A percentile compares a stretch with the other conserved stretches of the same genome.
Conservation (phyloP, 768 basidiomycete genomes). For the Trametes punicea region DNA sequence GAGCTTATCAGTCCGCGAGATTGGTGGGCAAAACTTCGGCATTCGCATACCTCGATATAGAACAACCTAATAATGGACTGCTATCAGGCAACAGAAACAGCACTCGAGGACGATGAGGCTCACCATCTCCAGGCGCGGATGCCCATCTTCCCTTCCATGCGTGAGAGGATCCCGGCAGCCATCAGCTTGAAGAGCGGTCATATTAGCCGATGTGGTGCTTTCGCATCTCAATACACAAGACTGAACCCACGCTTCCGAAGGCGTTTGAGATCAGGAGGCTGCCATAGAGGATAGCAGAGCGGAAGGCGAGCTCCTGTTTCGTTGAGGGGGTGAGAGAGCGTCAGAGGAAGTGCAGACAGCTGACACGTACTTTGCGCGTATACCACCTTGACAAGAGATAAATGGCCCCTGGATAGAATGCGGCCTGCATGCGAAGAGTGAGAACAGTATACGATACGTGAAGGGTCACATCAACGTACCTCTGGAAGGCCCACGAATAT, state of each 20-base stretch:
- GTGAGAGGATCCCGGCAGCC: constrained; percentile 69
- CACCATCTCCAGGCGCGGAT: constrained; percentile 72
- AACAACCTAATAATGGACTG: constrained; percentile 48
- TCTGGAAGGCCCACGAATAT: constrained; percentile 65
- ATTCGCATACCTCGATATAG: constrained; percentile 53
- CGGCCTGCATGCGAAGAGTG: constrained; percentile 46
- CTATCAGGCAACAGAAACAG: not conserved
- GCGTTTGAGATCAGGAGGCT: constrained; percentile 64
- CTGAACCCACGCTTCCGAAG: constrained; percentile 54
- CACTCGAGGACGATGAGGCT: not conserved
- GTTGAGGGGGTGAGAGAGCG: constrained; percentile 22
- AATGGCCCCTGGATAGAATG: constrained; percentile 60
- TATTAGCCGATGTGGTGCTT: not conserved
- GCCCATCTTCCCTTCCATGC: constrained; percentile 66
- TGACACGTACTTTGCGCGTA: constrained; percentile 30
- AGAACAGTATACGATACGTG: not conserved
- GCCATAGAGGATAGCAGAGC: constrained; percentile 56
- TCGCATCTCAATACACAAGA: not conserved
- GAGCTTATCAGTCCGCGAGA: not conserved
- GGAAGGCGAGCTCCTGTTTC: constrained; percentile 58
- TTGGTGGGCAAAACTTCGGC: not conserved
- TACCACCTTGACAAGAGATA: constrained; percentile 39
- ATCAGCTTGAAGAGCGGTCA: constrained; percentile 42
- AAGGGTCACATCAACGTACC: constrained; percentile 23
- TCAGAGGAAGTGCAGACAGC: not conserved